Conservation (phyloP, 2,329 filamentous ascomycete genomes). For the Cordyceps tenuipes region DNA sequence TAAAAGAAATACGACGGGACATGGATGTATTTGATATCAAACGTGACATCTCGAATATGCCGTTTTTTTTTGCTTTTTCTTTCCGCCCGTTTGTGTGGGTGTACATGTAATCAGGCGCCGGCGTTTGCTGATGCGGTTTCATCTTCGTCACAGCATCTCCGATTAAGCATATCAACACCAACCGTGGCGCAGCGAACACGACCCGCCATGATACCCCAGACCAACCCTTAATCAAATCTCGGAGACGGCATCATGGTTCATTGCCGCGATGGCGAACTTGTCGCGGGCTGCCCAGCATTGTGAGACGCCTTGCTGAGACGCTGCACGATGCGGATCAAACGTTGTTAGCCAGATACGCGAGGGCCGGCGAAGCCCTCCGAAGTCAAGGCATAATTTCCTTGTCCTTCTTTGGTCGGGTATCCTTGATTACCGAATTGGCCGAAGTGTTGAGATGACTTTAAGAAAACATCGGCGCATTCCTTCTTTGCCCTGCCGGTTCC, state of each 20-base stretch:
- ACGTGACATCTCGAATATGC: not conserved
- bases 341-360: not conserved
- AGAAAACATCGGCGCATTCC: not conserved
- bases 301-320: constrained; percentile 11
- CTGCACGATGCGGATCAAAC: constrained; percentile 8
- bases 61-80: not conserved
- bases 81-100: not conserved
- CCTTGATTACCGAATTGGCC: not conserved
- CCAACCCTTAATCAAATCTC: no score
- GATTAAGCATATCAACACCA: not conserved
- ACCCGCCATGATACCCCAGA: no score
- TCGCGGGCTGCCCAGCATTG: not conserved
- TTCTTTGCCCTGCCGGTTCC: not conserved
- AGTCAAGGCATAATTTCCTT: not conserved
- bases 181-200: not conserved
- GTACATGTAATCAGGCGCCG: not conserved
- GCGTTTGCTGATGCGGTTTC: not conserved
- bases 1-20: not conserved
- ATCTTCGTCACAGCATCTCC: not conserved
- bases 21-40: constrained; percentile 1
- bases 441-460: constrained; percentile 4
- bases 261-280: not conserved
- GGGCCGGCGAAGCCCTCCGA: not conserved
- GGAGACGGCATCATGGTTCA: not conserved
- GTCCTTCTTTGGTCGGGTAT: not conserved